Percentiles rank a stretch among this genome's conserved stretches.
phyloP scores from a whole-genome alignment of 2,329 filamentous ascomycete genomes.

The Fusarium zealandicum region DNA sequence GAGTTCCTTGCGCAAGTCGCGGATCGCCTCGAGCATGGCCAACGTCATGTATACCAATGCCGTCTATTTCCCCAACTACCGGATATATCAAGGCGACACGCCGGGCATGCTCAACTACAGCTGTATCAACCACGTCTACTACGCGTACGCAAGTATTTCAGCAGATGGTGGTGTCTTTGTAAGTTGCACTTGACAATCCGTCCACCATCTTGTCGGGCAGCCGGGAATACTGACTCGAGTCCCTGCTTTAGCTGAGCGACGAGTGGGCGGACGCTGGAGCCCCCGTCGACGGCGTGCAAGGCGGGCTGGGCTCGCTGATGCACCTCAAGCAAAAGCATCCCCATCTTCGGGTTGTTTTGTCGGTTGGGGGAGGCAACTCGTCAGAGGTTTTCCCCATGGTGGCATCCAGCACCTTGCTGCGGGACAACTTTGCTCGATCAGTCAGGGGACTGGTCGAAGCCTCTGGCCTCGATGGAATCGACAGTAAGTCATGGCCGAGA shows the following conservation, averaged over 20 bases:
- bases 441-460: slow-evolving; percentile 72
- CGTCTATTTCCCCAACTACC: slow-evolving; percentile 84
- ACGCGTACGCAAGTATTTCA: slow-evolving; percentile 79
- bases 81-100: slow-evolving; percentile 75
- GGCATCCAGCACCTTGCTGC: slow-evolving; percentile 64
- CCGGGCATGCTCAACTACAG: slow-evolving; percentile 77
- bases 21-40: slow-evolving; percentile 53
- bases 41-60: slow-evolving; percentile 72
- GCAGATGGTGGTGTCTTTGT: slow-evolving; percentile 79
- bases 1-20: slow-evolving; percentile 55
- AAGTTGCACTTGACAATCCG: slow-evolving; percentile 47
- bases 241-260: slow-evolving; percentile 70
- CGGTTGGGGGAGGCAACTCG: slow-evolving; percentile 73
- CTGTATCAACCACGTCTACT: slow-evolving; percentile 82
- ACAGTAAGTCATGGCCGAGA: slow-evolving; percentile 61
- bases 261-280: slow-evolving; percentile 78
- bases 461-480: slow-evolving; percentile 69
- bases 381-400: slow-evolving; percentile 73
- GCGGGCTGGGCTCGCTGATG: slow-evolving; percentile 76
- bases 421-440: slow-evolving; percentile 75
- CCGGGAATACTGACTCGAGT: slow-evolving; percentile 38
- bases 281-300: slow-evolving; percentile 73
- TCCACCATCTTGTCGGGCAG: slow-evolving; percentile 13
- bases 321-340: slow-evolving; percentile 74
- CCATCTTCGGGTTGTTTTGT: slow-evolving; percentile 77